Evolutionary conservation across 352 stramenopile species (phyloP).

Genomic region (Pythium catenulatum): DNA sequence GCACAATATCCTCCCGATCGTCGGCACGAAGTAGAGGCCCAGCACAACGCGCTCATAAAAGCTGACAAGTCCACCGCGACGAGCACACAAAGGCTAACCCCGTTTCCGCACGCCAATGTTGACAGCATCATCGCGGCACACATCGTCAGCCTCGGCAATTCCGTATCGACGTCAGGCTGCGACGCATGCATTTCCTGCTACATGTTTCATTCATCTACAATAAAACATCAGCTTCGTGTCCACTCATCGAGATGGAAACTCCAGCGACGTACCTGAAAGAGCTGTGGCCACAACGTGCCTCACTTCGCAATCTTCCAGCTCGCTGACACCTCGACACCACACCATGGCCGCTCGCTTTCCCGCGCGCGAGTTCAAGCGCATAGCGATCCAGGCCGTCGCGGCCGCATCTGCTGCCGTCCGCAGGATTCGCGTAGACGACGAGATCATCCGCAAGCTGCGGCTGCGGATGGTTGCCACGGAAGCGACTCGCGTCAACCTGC

Average conservation of each 20-base stretch:
- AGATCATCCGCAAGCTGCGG: background rate
- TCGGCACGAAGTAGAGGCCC: background rate
- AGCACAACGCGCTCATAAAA: background rate
- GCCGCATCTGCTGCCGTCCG: background rate
- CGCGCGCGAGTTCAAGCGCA: slow-evolving; percentile 1
- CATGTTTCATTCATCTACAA: background rate
- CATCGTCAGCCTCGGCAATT: background rate
- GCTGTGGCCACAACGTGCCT: background rate
- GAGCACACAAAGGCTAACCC: slow-evolving; percentile 8
- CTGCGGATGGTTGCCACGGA: background rate
- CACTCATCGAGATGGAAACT: too few relatives aligned
- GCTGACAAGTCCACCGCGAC: background rate
- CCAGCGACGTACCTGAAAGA: too few relatives aligned
- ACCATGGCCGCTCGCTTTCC: background rate
- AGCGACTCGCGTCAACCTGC: background rate
- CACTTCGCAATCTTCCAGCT: background rate
- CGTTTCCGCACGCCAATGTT: background rate
- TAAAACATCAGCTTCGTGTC: background rate
- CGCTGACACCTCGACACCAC: background rate
- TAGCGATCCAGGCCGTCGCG: background rate
- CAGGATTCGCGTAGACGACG: background rate
- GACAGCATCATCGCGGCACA: background rate
- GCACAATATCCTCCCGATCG: background rate
- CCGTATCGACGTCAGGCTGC: background rate
- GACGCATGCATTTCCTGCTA: background rate